Evolutionary conservation across 805 yeast species (phyloP), one percentile per base, ranked within the genome.

Genomic region (Lachancea fermentati): DNA sequence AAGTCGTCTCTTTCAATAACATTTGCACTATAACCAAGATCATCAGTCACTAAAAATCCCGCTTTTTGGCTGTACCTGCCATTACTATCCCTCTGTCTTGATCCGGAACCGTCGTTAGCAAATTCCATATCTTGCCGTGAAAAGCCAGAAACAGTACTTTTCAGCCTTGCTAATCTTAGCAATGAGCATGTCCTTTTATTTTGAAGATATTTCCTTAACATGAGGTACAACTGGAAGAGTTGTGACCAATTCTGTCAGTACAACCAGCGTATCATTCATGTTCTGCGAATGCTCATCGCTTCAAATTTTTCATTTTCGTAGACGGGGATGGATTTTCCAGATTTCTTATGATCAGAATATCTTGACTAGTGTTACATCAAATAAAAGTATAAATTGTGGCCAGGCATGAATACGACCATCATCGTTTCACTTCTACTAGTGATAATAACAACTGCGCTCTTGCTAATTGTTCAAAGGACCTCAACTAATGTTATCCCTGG

Each of bases 1-100:
- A 62, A 34, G 4, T 63, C 70, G 19, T 66, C 67, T 19, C 65
- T 61, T 1, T 66, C 51, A 4, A 71, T 51, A 3, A 72, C 72
- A 8, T 5, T 18, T 5, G 37, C 43, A 19, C 18, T 31, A 12
- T 25, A 41, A 11, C 29, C 13, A 2, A 41, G 30, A 14, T 26
- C 36, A 4, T 33, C 45, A 16, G 39, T 45, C 11, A 51, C 49
- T 30, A 46, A 31, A 11, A 28, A 28, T 26, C 55, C 55, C 36
- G 44, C 43, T 3, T 19, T 19, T 3, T 26, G 36, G 12, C 14
- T 17, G 12, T n/a, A 5, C 26, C 15, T 17, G 28, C 18, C 8
- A 11, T 14, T n/a, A 4, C 38, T 28, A 24, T 7, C 12, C 12
- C 28, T n/a, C n/a, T n/a, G n/a, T 16, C n/a, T 22, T 8, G 15